Evolutionary conservation across 108 stramenopile genomes (phyloP), one percentile per base, ranked within the genome.

Genomic region (Cyclotella sp.): DNA sequence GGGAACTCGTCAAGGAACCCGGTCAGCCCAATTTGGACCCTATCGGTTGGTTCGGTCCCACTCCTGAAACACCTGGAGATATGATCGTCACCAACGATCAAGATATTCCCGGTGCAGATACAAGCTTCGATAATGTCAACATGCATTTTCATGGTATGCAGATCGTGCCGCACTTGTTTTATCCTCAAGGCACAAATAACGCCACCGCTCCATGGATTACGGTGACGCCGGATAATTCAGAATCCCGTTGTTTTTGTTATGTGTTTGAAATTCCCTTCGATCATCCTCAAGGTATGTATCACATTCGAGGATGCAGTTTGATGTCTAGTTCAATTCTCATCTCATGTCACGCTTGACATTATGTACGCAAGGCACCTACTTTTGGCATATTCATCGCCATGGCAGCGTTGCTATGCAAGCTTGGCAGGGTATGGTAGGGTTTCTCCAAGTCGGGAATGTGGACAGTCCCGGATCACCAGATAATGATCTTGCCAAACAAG

Each of bases 151-250:
- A 49, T n/a, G 47, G 47, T 7, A 16, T 49, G n/a, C 47, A 49
- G 47, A 49, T 49, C 47, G 47, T 49, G 47, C 47, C 6, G 47
- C 47, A 49, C n/a, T 49, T 49, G 9, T 49, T 49, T 49, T 49
- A n/a, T 49, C 47, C 47, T 49, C 47, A 49, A n/a, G 47, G 47
- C 47, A 49, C 47, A 9, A 49, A 49, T 49, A 49, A 49, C n/a
- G 18, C 47, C 47, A 7, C 47, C 18, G 47, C 47, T n/a, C 47
- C 47, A n/a, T 49, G 47, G 47, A 49, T 49, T 49, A 49, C 47
- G 9, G 6, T 49, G 9, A 49, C 47, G 3, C 18, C 47, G 47
- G 47, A 49, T 9, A n/a, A 49, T 49, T 49, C 47, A 49, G 47
- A 49, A n/a, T n/a, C 47, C 9, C 15, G 47, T 3, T 49, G 47